phyloP scores from a whole-genome alignment of 257 asterid genomes.

The Marsdenia floribunda region DNA sequence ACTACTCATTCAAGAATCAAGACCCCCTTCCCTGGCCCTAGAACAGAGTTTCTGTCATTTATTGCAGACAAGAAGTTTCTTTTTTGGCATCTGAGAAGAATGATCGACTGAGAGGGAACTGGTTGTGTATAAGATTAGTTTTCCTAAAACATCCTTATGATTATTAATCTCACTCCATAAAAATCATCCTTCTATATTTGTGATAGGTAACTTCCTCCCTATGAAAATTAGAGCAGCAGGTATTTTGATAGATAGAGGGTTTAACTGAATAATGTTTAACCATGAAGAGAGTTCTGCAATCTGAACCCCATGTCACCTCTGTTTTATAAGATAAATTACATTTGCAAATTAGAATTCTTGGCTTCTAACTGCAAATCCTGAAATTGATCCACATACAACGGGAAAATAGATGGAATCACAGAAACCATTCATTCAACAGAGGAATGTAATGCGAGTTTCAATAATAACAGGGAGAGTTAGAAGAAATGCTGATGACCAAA shows the following conservation, averaged over 20 bases:
- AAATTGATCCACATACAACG: too few relatives aligned
- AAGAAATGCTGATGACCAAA: too few relatives aligned
- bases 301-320: too few relatives aligned
- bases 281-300: not conserved
- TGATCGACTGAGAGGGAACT: not conserved
- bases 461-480: too few relatives aligned
- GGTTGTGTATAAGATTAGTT: not conserved
- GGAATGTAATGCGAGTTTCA: too few relatives aligned
- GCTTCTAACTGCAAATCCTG: too few relatives aligned
- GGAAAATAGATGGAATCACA: too few relatives aligned
- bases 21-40: not conserved
- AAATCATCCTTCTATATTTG: not conserved
- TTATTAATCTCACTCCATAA: not conserved
- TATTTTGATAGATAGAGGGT: not conserved
- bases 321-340: too few relatives aligned
- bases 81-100: not conserved
- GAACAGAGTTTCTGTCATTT: not conserved
- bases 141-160: too few relatives aligned
- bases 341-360: too few relatives aligned
- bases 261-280: not conserved
- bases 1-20: too few relatives aligned
- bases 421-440: not conserved
- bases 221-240: not conserved
- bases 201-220: not conserved
- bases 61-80: not conserved